Evolutionary conservation across 2,329 filamentous ascomycete genomes (phyloP).

Genomic region (Fusarium neocosmosporiellum): DNA sequence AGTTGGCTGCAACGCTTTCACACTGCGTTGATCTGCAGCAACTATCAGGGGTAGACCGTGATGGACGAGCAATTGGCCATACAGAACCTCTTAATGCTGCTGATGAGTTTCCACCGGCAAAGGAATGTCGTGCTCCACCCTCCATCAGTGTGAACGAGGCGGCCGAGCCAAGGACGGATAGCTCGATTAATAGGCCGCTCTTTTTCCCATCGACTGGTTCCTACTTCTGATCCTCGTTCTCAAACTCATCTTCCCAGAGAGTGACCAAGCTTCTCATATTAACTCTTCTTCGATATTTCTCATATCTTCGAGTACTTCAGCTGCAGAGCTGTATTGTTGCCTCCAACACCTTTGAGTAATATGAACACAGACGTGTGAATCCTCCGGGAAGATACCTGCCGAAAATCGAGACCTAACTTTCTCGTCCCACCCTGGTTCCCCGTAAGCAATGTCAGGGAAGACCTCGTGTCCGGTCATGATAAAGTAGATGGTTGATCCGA

Average conservation of each 20-base stretch:
- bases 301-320: conserved; percentile 7
- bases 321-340: conserved; percentile 2
- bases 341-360: conserved; percentile 11
- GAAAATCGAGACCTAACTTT: conserved; percentile 22
- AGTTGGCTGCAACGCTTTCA: too few species aligned
- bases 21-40: too few species aligned
- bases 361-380: background rate
- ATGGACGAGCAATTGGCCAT: too few species aligned
- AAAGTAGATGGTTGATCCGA: conserved; percentile 35
- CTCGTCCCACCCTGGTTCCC: conserved; percentile 27
- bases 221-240: background rate
- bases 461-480: conserved; percentile 27
- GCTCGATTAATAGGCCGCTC: background rate
- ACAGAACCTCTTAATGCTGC: too few species aligned
- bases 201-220: background rate
- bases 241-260: background rate
- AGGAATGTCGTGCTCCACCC: too few species aligned
- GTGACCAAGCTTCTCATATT: background rate
- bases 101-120: too few species aligned
- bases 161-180: too few species aligned
- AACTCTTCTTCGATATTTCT: background rate
- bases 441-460: conserved; percentile 30
- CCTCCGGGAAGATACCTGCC: conserved; percentile 17
- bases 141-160: too few species aligned
- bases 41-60: too few species aligned